These are phyloP conservation scores for Echinosphaeria canescens DNA, from an alignment of 2,329 filamentous ascomycete genomes.

Conservation along the genomic window DNA sequence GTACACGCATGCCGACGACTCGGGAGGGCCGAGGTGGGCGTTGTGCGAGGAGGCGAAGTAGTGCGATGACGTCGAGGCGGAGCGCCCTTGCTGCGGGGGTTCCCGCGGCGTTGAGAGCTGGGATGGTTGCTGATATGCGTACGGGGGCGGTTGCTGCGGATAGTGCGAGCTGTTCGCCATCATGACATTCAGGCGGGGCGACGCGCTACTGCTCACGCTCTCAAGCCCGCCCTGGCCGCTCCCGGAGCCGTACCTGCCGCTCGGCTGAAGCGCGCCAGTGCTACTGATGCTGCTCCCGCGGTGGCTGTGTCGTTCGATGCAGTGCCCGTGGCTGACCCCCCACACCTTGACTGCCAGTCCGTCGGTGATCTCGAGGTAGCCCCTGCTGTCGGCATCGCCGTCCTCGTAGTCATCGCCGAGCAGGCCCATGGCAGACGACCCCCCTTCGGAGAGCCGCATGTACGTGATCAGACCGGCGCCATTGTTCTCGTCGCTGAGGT, in stretches of 20 bases:
- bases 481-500: constrained; percentile 87
- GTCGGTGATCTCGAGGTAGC: constrained; percentile 76
- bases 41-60: too few species aligned
- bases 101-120: too few species aligned
- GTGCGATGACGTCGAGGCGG: too few species aligned
- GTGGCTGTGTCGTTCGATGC: constrained; percentile 52
- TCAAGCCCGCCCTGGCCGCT: constrained; percentile 5
- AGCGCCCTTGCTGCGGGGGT: constrained; percentile 6
- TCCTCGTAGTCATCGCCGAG: too few species aligned
- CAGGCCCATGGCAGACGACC: constrained; percentile 64
- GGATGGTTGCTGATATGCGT: constrained; percentile 7
- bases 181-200: constrained; percentile 7
- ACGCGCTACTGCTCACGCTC: constrained; percentile 8
- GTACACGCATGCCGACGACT: constrained; percentile 42
- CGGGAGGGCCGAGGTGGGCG: constrained; percentile 7
- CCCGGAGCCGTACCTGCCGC: constrained; percentile 24
- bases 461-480: constrained; percentile 87
- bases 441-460: constrained; percentile 70
- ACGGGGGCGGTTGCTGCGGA: too few species aligned
- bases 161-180: constrained; percentile 5
- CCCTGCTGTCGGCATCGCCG: constrained; percentile 57
- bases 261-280: too few species aligned
- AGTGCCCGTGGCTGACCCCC: constrained; percentile 76
- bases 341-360: constrained; percentile 77
- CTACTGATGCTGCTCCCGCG: constrained; percentile 39